A percentile compares a stretch with the other conserved stretches of the same genome.
phyloP scores from a whole-genome alignment of 2,329 filamentous ascomycete genomes.

The Sporothrix euskadiensis region DNA sequence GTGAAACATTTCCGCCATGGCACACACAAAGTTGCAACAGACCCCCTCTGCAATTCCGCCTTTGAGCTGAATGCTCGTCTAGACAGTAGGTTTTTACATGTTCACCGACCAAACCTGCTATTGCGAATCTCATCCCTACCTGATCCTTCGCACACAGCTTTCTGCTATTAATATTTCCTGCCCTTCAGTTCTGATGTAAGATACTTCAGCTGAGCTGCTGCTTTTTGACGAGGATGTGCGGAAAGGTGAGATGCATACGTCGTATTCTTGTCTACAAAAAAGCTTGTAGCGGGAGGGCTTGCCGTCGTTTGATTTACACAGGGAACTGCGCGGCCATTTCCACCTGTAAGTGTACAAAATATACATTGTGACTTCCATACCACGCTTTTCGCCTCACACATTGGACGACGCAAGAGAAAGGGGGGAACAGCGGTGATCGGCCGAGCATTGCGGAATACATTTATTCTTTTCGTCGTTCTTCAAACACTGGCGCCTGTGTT shows the following conservation, averaged over 20 bases:
- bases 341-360: not conserved
- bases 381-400: not conserved
- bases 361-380: not conserved
- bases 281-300: not conserved
- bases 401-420: not conserved
- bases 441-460: not conserved
- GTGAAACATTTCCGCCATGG: conserved; percentile 28
- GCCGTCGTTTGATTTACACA: not conserved
- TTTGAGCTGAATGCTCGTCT: no score
- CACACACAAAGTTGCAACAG: conserved; percentile 20
- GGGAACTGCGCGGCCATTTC: not conserved
- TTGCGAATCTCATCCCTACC: not conserved
- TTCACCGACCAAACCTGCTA: not conserved
- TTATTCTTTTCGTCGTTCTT: not conserved
- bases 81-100: not conserved
- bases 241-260: not conserved
- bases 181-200: not conserved
- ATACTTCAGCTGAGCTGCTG: not conserved
- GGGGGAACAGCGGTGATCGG: conserved; percentile 1
- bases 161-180: not conserved
- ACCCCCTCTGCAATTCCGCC: not conserved
- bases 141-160: not conserved
- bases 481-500: not conserved
- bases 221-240: not conserved
- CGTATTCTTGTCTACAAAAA: not conserved